These are phyloP conservation scores for Penicillium frequentans DNA, from an alignment of 2,329 filamentous ascomycete species.

Conservation along the genomic window DNA sequence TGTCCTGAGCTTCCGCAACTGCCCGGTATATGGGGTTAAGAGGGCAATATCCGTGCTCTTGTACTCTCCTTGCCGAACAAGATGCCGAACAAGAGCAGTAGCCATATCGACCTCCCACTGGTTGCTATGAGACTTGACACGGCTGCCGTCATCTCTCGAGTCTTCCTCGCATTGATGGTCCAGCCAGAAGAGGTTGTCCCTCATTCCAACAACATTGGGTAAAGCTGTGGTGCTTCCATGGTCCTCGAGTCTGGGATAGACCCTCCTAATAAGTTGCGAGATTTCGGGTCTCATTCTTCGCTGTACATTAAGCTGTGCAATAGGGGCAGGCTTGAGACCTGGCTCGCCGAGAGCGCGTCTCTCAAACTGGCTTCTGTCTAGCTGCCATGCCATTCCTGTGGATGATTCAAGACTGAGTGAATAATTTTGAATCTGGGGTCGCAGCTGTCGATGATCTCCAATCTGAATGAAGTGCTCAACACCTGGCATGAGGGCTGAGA, in stretches of 20 bases:
- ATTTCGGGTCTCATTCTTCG: neutral
- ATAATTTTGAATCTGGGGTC: neutral
- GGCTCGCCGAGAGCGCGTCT: neutral
- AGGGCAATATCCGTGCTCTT: constrained; percentile 3
- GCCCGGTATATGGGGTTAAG: neutral
- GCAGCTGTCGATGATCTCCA: neutral
- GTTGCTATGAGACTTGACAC: constrained; percentile 17
- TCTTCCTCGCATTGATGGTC: constrained; percentile 15
- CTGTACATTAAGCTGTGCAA: neutral
- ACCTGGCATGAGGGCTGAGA: neutral
- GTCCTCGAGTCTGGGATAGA: neutral
- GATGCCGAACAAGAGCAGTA: constrained; percentile 19
- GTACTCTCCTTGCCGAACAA: constrained; percentile 23
- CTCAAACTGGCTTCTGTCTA: neutral
- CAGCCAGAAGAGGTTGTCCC: neutral
- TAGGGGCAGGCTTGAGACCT: neutral
- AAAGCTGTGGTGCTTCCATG: neutral
- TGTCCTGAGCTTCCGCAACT: neutral
- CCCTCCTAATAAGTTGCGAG: neutral
- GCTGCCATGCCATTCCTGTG: neutral
- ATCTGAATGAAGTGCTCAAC: neutral
- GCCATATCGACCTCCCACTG: constrained; percentile 22
- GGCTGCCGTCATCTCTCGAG: constrained; percentile 4
- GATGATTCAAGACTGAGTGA: neutral
- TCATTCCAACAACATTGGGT: neutral